Evolutionary conservation across 2,329 filamentous ascomycete genomes (phyloP), one percentile per base, ranked within the genome.

Genomic region (Alternaria alternata): DNA sequence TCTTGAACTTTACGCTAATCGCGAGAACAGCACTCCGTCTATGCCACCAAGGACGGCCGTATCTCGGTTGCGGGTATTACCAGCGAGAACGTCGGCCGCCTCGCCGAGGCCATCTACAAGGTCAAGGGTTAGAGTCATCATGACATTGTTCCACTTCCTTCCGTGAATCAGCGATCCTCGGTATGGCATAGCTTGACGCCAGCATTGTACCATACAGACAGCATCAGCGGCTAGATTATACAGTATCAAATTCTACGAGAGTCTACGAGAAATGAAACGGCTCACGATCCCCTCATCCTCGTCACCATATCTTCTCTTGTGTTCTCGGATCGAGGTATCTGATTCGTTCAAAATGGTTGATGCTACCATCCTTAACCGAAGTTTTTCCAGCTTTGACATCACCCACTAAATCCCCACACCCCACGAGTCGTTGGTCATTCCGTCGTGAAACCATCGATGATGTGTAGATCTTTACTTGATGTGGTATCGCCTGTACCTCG

Each of bases 41-140:
- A 99, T 80, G 94, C 94, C 68, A 98, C 95, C 81, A 95, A 93
- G 85, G 91, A 95, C 77, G 92, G 92, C 72, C 88, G 92, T 76
- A 95, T 95, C 79, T 93, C 90, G 47, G 91, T 95, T 55, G 92
- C 92, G 46, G 92, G 92, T 71, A 94, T 95, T 80, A 95, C 91
- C 52, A 87, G 81, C 68, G 90, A 85, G 71, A 94, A 94, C 75
- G 91, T 94, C 61, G 89, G 89, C 74, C 89, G 91, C 67, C 87
- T 95, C 63, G 92, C 92, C 62, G 89, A 94, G 85, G 86, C 90
- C 76, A 94, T 95, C 81, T 93, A 88, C 85, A 91, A 92, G 82
- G 87, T 95, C 78, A 93, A 90, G 81, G 89, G 90, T 66, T 84
- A 80, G 67, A 63, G 32, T 34, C 24, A 24, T 38, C 20, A 28